Conservation (phyloP, 192 early-diverging fungal species). For the Entomortierella parvispora region DNA sequence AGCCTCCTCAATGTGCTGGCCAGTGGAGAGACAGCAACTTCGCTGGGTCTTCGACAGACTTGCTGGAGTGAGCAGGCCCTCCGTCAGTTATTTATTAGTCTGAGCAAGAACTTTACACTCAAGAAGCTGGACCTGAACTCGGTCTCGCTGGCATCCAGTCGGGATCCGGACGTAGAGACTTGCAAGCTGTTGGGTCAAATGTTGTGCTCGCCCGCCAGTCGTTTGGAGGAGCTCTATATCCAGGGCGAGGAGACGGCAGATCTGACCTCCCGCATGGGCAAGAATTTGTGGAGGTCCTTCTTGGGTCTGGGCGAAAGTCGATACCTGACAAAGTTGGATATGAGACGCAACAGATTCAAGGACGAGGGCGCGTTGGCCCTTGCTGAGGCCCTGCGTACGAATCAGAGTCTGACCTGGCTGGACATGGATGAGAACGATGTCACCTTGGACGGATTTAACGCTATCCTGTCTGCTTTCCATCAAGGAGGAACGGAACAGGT, state of each 20-base stretch:
- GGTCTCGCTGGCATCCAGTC: slow-evolving; percentile 39
- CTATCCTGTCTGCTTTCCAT: slow-evolving; percentile 50
- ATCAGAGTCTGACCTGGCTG: slow-evolving; percentile 41
- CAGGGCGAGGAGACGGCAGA: slow-evolving; percentile 34
- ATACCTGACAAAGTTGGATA: slow-evolving; percentile 42
- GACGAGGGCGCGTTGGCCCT: slow-evolving; percentile 53
- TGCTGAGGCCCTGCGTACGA: slow-evolving; percentile 49
- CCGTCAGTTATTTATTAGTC: slow-evolving; percentile 54
- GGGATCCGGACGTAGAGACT: slow-evolving; percentile 53
- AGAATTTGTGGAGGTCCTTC: slow-evolving; percentile 41
- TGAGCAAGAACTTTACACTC: slow-evolving; percentile 55
- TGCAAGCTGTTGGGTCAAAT: slow-evolving; percentile 47
- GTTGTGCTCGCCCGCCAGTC: slow-evolving; percentile 43
- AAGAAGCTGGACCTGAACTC: slow-evolving; percentile 52
- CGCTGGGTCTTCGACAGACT: slow-evolving; percentile 51
- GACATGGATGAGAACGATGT: slow-evolving; percentile 60
- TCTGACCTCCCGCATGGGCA: slow-evolving; percentile 43
- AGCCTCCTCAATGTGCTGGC: slow-evolving; percentile 50
- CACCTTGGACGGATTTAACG: slow-evolving; percentile 57
- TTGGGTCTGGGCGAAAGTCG: slow-evolving; percentile 37
- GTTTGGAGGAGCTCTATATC: slow-evolving; percentile 49
- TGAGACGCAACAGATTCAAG: slow-evolving; percentile 48
- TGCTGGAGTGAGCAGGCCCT: slow-evolving; percentile 61
- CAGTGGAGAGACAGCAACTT: slow-evolving; percentile 48
- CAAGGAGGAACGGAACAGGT: slow-evolving; percentile 50